These are phyloP conservation scores for Carex scoparia DNA, from an alignment of 176 grass and related monocot species.

Conservation along the genomic window DNA sequence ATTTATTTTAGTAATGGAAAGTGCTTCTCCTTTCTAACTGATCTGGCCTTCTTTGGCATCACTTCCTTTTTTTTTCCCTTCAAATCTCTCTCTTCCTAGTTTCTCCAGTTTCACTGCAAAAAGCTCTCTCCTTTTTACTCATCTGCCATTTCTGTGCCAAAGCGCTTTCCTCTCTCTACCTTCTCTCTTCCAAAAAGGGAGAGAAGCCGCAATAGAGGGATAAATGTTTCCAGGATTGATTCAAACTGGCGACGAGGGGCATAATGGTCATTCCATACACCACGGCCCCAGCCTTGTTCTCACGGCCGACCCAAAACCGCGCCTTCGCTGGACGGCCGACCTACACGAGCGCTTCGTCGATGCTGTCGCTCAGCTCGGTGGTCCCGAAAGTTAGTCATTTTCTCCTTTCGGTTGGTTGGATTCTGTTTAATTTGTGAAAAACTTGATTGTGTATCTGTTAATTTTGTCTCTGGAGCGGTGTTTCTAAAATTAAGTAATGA, in stretches of 20 bases:
- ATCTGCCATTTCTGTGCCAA: neutral
- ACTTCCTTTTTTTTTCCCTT: neutral
- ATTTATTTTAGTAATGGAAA: slow-evolving; percentile 17
- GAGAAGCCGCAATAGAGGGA: neutral
- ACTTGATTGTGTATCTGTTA: neutral
- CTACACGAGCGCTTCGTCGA: slow-evolving; percentile 98
- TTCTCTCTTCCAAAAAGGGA: neutral
- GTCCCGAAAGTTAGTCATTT: slow-evolving; percentile 69
- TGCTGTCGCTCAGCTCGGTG: slow-evolving; percentile 96
- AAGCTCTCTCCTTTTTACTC: neutral
- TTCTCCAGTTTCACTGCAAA: slow-evolving; percentile 11
- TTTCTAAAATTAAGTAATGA: too few species aligned
- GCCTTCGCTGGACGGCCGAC: slow-evolving; percentile 89
- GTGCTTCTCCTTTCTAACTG: slow-evolving; percentile 30
- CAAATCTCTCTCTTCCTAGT: neutral
- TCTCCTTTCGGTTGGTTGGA: neutral
- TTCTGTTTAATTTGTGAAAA: neutral
- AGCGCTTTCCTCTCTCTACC: neutral
- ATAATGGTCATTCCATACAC: slow-evolving; percentile 21
- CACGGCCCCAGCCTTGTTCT: slow-evolving; percentile 74
- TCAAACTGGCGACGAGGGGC: slow-evolving; percentile 26
- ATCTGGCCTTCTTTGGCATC: slow-evolving; percentile 11
- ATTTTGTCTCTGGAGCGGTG: neutral
- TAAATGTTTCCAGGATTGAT: slow-evolving; percentile 27
- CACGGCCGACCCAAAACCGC: slow-evolving; percentile 87